A percentile compares a stretch with the other conserved stretches of the same genome.
phyloP scores from a whole-genome alignment of 169 alveolate species.

The Eimeria falciformis region DNA sequence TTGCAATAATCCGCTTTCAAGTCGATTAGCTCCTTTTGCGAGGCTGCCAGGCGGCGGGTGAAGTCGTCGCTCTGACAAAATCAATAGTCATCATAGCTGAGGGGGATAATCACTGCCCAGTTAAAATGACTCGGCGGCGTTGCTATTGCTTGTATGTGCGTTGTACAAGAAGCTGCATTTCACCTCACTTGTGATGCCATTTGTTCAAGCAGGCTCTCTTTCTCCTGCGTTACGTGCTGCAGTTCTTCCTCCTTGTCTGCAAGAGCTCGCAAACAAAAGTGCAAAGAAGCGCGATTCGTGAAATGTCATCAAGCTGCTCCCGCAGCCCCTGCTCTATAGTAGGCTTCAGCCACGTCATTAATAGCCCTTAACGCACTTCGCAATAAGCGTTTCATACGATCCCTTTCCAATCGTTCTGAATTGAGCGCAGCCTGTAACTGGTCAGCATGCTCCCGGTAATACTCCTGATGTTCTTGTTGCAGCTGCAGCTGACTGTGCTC shows the following conservation, averaged over 20 bases:
- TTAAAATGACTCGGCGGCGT: too few species aligned
- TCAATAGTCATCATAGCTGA: too few species aligned
- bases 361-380: slow-evolving; percentile 55
- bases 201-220: slow-evolving; percentile 43
- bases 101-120: too few species aligned
- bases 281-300: too few species aligned
- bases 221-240: slow-evolving; percentile 33
- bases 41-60: slow-evolving; percentile 34
- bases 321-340: too few species aligned
- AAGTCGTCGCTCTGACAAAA: slow-evolving; percentile 29
- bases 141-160: too few species aligned
- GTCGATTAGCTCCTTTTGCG: slow-evolving; percentile 12
- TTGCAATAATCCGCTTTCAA: neutral
- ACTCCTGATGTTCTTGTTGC: slow-evolving; percentile 48
- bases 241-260: slow-evolving; percentile 70
- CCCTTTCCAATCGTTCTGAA: slow-evolving; percentile 31
- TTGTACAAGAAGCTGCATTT: too few species aligned
- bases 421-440: slow-evolving; percentile 22
- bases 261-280: neutral
- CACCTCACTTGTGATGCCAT: slow-evolving; percentile 57
- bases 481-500: slow-evolving; percentile 45
- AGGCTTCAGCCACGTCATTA: too few species aligned
- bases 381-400: slow-evolving; percentile 14
- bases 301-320: too few species aligned
- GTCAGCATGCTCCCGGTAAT: neutral